Conservation (phyloP, 306 rosid species). For the Fragaria iinumae region DNA sequence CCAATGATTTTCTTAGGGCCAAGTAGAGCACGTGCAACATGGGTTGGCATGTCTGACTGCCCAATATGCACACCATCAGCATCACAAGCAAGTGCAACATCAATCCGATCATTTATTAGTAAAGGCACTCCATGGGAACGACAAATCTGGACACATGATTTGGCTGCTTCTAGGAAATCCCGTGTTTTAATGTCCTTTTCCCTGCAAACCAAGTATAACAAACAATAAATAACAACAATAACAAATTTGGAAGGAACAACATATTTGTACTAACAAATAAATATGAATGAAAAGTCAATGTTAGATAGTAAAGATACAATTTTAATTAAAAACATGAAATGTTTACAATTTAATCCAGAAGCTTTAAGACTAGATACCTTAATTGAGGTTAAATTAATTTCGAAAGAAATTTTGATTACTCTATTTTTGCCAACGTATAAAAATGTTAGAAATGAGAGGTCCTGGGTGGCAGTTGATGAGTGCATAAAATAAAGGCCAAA, state of each 20-base stretch:
- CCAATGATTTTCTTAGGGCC: conserved; percentile 89
- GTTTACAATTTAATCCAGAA: not conserved
- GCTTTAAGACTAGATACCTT: not conserved
- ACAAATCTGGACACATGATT: conserved; percentile 70
- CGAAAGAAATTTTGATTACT: not conserved
- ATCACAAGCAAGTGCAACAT: conserved; percentile 82
- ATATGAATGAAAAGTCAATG: not conserved
- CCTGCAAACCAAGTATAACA: conserved; percentile 36
- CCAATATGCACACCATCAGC: conserved; percentile 97
- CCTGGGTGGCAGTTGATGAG: not conserved
- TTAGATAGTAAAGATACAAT: not conserved
- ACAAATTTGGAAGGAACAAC: not conserved
- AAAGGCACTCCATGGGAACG: conserved; percentile 64
- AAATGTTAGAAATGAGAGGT: not conserved
- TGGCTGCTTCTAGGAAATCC: conserved; percentile 76
- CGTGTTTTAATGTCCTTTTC: conserved; percentile 75
- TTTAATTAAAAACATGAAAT: not conserved
- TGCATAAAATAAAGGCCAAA: not conserved
- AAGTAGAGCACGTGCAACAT: conserved; percentile 54
- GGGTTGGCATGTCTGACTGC: conserved; percentile 86
- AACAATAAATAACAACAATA: not conserved
- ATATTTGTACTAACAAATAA: not conserved
- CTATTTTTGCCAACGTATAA: not conserved
- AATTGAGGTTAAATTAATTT: not conserved
- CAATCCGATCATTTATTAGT: conserved; percentile 81